These are phyloP conservation scores for Phyllosticta paracitricarpa DNA, from an alignment of 2,329 filamentous ascomycete genomes.

Conservation along the genomic window DNA sequence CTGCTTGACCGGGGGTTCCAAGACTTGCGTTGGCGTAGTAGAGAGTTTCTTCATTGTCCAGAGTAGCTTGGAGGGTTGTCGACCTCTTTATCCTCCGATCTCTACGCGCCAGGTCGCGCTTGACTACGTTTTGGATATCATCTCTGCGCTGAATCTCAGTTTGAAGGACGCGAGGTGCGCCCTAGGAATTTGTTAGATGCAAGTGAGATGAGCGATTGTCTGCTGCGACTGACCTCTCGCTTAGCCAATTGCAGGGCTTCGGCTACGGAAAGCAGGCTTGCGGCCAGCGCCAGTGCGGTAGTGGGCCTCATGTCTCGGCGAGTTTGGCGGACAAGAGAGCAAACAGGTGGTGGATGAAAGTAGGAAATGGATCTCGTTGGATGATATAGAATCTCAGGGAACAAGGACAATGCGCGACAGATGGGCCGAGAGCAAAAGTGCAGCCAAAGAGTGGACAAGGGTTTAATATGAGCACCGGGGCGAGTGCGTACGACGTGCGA, in stretches of 20 bases:
- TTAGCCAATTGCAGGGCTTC: constrained; percentile 21
- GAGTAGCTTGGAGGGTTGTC: constrained; percentile 34
- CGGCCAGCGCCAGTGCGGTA: constrained; percentile 17
- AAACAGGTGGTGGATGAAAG: not conserved
- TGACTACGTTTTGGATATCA: constrained; percentile 32
- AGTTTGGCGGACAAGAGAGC: not conserved
- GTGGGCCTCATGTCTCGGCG: constrained; percentile 22
- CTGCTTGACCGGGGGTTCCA: constrained; percentile 46
- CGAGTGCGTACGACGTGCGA: constrained; percentile 10
- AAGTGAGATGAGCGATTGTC: not conserved
- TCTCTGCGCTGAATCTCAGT: constrained; percentile 42
- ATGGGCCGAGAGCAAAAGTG: not conserved
- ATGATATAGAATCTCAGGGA: constrained; percentile 4
- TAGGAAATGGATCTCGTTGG: not conserved
- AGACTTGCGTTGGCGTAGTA: constrained; percentile 50
- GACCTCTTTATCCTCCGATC: constrained; percentile 13
- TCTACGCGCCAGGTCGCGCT: constrained; percentile 38
- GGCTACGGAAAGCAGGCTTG: constrained; percentile 21
- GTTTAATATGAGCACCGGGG: constrained; percentile 9
- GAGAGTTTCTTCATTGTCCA: constrained; percentile 50
- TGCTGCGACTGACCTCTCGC: constrained; percentile 22
- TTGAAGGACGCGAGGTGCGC: constrained; percentile 35
- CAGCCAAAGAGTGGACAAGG: constrained; percentile 5
- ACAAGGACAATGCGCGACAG: not conserved
- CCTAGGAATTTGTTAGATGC: not conserved